Evolutionary conservation across 2,329 filamentous ascomycete genomes (phyloP).

Genomic region (Rhynchosporium agropyri): DNA sequence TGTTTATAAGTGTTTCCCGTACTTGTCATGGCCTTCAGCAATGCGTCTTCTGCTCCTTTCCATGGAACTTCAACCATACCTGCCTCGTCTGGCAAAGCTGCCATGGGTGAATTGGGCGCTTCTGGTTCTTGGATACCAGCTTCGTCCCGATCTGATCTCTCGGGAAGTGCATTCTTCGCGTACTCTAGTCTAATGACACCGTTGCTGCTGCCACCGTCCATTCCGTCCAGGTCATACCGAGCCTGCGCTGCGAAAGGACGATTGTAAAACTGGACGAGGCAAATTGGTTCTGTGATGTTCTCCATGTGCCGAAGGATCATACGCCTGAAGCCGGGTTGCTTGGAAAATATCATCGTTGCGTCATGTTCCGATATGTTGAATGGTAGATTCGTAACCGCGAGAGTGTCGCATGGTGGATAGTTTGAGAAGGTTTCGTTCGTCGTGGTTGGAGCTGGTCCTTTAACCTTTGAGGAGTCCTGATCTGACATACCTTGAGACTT

Average conservation of each 20-base stretch:
- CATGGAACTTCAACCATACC: too few species aligned
- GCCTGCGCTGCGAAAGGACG: constrained; percentile 89
- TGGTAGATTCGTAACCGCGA: constrained; percentile 98
- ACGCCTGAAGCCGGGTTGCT: constrained; percentile 91
- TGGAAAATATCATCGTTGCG: constrained; percentile 88
- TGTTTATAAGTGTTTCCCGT: too few species aligned
- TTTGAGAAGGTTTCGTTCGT: too few species aligned
- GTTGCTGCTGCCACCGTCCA: constrained; percentile 87
- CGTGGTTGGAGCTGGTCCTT: background rate
- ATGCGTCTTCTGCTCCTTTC: too few species aligned
- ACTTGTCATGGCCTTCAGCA: too few species aligned
- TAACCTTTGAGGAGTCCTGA: background rate
- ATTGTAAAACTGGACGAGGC: constrained; percentile 97
- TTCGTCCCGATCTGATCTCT: constrained; percentile 63
- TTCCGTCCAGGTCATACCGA: constrained; percentile 85
- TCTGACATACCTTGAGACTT: too few species aligned
- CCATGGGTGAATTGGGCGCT: background rate
- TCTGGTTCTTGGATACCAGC: constrained; percentile 48
- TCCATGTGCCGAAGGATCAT: constrained; percentile 93
- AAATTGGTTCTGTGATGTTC: constrained; percentile 95
- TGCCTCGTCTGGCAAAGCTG: too few species aligned
- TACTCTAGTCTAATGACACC: constrained; percentile 95
- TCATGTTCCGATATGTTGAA: constrained; percentile 94
- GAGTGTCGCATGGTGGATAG: constrained; percentile 90
- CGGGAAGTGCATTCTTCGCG: constrained; percentile 94